phyloP scores from a whole-genome alignment of 371 early-diverging fungal genomes.

The Blyttiomyces sp. region DNA sequence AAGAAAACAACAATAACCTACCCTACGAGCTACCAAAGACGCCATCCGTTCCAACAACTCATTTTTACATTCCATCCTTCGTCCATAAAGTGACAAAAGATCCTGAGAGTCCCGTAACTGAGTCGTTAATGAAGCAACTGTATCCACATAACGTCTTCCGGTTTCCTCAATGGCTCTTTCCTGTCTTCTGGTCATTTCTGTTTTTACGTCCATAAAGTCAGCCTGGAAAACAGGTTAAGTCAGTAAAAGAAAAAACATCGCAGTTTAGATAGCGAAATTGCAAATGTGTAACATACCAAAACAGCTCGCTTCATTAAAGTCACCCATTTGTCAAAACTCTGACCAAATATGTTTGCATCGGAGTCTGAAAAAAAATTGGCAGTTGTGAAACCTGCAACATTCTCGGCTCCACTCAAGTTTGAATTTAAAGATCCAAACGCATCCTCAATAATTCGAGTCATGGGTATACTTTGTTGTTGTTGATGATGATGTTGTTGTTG shows the following conservation, averaged over 20 bases:
- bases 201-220: constrained; percentile 25
- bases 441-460: no score
- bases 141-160: constrained; percentile 14
- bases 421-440: no score
- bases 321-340: constrained; percentile 31
- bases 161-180: constrained; percentile 10
- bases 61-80: constrained; percentile 13
- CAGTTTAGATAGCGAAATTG: no score
- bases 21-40: constrained; percentile 7
- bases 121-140: constrained; percentile 7
- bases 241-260: neutral
- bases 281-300: constrained; percentile 12
- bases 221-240: constrained; percentile 10
- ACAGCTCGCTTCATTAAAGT: constrained; percentile 28
- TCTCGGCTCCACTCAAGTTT: no score
- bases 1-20: neutral
- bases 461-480: no score
- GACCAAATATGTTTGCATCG: no score
- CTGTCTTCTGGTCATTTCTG: constrained; percentile 14
- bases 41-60: constrained; percentile 15
- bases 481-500: no score
- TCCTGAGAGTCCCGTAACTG: constrained; percentile 20
- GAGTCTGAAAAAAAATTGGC: no score
- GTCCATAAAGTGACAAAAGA: constrained; percentile 2
- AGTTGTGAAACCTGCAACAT: no score